Conservation (phyloP, 139 green algal genomes). For the Chlorella sp. region DNA sequence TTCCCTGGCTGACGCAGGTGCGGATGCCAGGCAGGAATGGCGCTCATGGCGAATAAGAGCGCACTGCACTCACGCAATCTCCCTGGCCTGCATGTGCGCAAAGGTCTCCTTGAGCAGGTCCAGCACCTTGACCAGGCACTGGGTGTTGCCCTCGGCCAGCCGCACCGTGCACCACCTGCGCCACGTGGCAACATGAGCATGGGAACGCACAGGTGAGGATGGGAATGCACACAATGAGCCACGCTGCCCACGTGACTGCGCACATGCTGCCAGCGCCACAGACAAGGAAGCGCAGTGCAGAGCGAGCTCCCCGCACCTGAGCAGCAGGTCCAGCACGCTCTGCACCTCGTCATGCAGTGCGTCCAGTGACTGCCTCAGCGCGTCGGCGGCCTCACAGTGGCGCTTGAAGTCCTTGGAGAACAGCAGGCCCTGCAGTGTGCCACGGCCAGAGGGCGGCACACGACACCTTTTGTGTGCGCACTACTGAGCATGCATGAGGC, state of each 20-base stretch:
- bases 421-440: slow-evolving; percentile 29
- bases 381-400: slow-evolving; percentile 71
- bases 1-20: too few species aligned
- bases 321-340: slow-evolving; percentile 45
- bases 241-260: not conserved
- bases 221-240: slow-evolving; percentile 17
- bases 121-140: slow-evolving; percentile 61
- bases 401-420: slow-evolving; percentile 80
- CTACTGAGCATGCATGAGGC: too few species aligned
- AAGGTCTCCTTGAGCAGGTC: slow-evolving; percentile 62
- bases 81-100: slow-evolving; percentile 26
- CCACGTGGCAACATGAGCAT: too few species aligned
- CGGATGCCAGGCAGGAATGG: too few species aligned
- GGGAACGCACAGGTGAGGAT: too few species aligned
- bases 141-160: slow-evolving; percentile 78
- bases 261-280: not conserved
- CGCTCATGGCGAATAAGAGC: too few species aligned
- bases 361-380: slow-evolving; percentile 23
- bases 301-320: too few species aligned
- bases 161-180: slow-evolving; percentile 51
- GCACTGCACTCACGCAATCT: too few species aligned
- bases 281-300: not conserved
- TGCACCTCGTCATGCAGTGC: slow-evolving; percentile 33
- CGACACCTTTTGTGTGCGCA: too few species aligned
- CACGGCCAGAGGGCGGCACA: too few species aligned